Evolutionary conservation across 2,329 filamentous ascomycete species (phyloP).

Genomic region (Aspergillus chevalieri): DNA sequence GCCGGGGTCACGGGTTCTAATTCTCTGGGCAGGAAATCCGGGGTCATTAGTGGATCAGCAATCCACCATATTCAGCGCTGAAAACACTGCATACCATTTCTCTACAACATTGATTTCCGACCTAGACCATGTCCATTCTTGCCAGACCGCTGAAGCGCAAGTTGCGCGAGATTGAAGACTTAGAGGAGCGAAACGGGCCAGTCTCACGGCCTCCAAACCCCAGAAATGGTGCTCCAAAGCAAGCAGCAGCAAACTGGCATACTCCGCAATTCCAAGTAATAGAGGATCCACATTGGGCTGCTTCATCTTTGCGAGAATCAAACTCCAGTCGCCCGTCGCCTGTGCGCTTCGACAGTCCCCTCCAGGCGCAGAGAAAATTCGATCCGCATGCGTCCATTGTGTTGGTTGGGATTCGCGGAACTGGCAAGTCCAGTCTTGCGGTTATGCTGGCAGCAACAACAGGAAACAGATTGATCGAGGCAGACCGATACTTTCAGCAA

Average conservation of each 20-base stretch:
- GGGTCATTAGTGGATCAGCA: neutral
- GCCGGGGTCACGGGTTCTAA: too few relatives aligned
- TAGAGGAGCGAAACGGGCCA: constrained; percentile 11
- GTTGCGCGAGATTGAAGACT: constrained; percentile 19
- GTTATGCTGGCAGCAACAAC: constrained; percentile 69
- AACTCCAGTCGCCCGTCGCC: constrained; percentile 26
- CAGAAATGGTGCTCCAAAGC: neutral
- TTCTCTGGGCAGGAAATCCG: too few relatives aligned
- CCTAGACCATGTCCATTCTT: constrained; percentile 25
- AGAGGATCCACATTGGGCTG: constrained; percentile 13
- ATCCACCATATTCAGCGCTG: neutral
- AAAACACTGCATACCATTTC: neutral
- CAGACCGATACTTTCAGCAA: constrained; percentile 63
- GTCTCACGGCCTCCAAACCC: neutral
- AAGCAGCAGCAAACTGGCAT: constrained; percentile 5
- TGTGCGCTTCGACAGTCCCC: constrained; percentile 17
- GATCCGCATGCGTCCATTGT: constrained; percentile 62
- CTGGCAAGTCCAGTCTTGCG: constrained; percentile 69
- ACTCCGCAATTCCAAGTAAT: constrained; percentile 15
- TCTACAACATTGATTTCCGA: neutral
- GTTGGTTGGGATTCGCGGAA: constrained; percentile 65
- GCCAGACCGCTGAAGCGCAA: constrained; percentile 28
- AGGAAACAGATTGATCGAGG: constrained; percentile 61
- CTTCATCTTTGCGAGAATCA: constrained; percentile 17
- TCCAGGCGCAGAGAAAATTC: constrained; percentile 39